These are phyloP conservation scores for Poa annua DNA, from an alignment of 176 grass and related monocot genomes.

Conservation along the genomic window DNA sequence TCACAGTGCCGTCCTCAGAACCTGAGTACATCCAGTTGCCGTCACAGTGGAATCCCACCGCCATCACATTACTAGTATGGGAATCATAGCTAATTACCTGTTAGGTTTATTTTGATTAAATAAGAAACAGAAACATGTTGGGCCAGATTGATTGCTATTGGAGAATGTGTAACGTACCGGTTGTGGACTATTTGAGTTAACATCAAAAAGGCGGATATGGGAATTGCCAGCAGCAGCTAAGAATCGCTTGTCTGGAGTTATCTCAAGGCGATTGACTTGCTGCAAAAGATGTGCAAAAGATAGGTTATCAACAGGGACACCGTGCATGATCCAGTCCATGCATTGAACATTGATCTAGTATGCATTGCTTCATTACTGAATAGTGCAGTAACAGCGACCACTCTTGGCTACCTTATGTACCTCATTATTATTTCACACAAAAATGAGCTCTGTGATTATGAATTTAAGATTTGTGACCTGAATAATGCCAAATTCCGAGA, in stretches of 20 bases:
- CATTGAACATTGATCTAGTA: too few species aligned
- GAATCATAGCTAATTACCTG: conserved; percentile 97
- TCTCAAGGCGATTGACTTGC: conserved; percentile 98
- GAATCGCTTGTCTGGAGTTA: conserved; percentile 91
- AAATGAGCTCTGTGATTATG: too few species aligned
- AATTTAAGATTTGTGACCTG: too few species aligned
- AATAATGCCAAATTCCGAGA: too few species aligned
- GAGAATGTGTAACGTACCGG: conserved; percentile 56
- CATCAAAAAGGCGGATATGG: conserved; percentile 93
- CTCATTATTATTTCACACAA: not conserved
- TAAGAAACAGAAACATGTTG: not conserved
- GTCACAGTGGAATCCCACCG: conserved; percentile 97
- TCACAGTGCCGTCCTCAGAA: conserved; percentile 97
- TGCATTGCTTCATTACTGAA: too few species aligned
- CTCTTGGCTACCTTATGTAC: not conserved
- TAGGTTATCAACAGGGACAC: not conserved
- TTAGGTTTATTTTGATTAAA: conserved; percentile 27
- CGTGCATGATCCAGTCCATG: not conserved
- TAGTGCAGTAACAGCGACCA: too few species aligned
- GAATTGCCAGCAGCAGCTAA: conserved; percentile 93
- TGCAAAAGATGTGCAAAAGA: conserved; percentile 57
- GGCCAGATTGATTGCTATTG: not conserved
- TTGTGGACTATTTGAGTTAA: conserved; percentile 86
- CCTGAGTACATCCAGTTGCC: conserved; percentile 99
- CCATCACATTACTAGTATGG: conserved; percentile 98